These are phyloP conservation scores for Geum urbanum DNA, from an alignment of 306 rosid genomes.

Conservation along the genomic window DNA sequence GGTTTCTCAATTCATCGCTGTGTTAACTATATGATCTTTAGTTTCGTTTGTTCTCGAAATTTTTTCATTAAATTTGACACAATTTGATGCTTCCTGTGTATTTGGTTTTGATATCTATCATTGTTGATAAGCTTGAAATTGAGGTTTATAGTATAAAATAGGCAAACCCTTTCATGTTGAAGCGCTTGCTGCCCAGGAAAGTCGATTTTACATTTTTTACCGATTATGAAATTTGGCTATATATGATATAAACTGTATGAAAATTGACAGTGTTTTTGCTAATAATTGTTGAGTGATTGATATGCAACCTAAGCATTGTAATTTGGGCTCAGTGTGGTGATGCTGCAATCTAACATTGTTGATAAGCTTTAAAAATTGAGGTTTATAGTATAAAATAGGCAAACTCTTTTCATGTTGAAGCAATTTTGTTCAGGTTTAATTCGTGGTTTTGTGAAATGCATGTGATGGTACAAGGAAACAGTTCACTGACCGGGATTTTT, in stretches of 20 bases:
- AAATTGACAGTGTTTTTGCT: background rate
- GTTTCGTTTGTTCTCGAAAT: background rate
- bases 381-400: background rate
- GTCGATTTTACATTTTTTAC: background rate
- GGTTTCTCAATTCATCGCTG: background rate
- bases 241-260: background rate
- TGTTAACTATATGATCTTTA: too few species aligned
- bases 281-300: background rate
- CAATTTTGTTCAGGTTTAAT: background rate
- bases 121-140: too few species aligned
- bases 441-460: constrained; percentile 18
- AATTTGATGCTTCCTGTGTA: constrained; percentile 1
- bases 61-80: background rate
- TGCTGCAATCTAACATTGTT: background rate
- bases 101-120: background rate
- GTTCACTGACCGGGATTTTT: background rate
- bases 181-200: too few species aligned
- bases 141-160: too few species aligned
- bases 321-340: constrained; percentile 10
- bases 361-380: background rate
- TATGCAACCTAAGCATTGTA: constrained; percentile 3
- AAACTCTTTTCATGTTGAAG: background rate
- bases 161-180: too few species aligned
- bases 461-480: constrained; percentile 22
- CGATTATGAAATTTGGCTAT: background rate